These are phyloP conservation scores for Streptanthus diversifolius DNA, from an alignment of 345 rosid genomes.

Conservation along the genomic window DNA sequence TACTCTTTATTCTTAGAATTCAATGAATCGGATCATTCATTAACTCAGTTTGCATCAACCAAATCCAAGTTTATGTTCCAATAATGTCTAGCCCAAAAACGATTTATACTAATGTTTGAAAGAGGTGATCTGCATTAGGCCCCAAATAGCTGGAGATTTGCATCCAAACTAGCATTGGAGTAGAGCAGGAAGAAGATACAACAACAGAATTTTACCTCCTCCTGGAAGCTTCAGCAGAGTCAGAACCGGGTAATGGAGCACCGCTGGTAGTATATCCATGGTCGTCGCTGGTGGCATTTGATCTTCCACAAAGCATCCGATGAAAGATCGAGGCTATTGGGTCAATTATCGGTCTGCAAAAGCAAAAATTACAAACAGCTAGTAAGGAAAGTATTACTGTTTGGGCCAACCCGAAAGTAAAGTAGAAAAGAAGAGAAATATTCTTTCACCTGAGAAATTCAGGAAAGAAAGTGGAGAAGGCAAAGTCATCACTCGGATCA, in stretches of 20 bases:
- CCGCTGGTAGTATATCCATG: conserved; percentile 56
- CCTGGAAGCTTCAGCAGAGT: conserved; percentile 90
- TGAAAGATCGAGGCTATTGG: conserved; percentile 78
- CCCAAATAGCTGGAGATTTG: not conserved
- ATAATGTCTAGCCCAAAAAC: not conserved
- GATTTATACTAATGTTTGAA: not conserved
- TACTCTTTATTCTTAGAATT: not conserved
- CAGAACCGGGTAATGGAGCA: conserved; percentile 86
- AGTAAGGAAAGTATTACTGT: not conserved
- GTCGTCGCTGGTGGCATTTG: conserved; percentile 44
- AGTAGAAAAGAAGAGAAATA: not conserved
- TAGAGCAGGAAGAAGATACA: not conserved
- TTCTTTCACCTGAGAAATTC: conserved; percentile 65
- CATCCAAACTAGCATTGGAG: not conserved
- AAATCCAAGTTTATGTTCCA: conserved; percentile 1
- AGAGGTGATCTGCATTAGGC: not conserved
- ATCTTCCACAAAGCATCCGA: conserved; percentile 79
- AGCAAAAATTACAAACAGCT: not conserved
- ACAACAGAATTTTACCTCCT: conserved; percentile 56
- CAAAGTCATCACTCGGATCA: conserved; percentile 91
- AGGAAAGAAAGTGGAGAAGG: conserved; percentile 91
- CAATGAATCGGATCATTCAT: not conserved
- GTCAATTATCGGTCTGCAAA: conserved; percentile 74
- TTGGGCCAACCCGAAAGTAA: not conserved
- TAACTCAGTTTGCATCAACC: conserved; percentile 12